phyloP scores from a whole-genome alignment of 2,329 filamentous ascomycete species.

The Ceratocystis destructans region DNA sequence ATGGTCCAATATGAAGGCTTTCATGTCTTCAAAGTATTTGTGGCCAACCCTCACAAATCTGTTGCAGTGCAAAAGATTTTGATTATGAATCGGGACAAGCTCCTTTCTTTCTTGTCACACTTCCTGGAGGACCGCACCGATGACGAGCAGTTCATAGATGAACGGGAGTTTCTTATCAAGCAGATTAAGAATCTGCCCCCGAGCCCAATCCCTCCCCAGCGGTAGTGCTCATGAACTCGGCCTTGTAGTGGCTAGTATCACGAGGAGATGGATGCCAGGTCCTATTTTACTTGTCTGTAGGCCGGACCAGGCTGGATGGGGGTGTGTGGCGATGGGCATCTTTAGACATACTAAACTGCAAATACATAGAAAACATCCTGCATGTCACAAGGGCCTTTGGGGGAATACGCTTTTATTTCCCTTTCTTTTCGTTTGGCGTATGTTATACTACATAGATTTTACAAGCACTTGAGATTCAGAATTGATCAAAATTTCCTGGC shows the following conservation, averaged over 20 bases:
- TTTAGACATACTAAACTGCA: background rate
- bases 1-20: conserved; percentile 99
- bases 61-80: conserved; percentile 87
- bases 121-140: conserved; percentile 93
- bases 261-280: background rate
- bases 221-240: conserved; percentile 23
- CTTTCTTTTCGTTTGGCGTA: background rate
- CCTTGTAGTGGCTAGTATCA: background rate
- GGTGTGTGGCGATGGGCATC: background rate
- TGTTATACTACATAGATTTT: background rate
- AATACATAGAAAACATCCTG: background rate
- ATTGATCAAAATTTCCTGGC: no score
- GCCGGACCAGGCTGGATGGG: background rate
- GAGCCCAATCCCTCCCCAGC: conserved; percentile 40
- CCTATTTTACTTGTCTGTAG: background rate
- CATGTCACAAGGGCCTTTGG: background rate
- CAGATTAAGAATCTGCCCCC: conserved; percentile 64
- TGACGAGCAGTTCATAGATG: conserved; percentile 96
- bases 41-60: conserved; percentile 97
- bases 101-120: conserved; percentile 75
- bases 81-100: conserved; percentile 86
- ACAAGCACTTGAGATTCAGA: no score
- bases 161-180: conserved; percentile 92
- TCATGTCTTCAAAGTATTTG: conserved; percentile 99
- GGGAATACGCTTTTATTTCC: background rate